A percentile compares a stretch with the other conserved stretches of the same genome.
Evolutionary conservation across 1,284 basidiomycete genomes (phyloP).

Genomic region (Ustilago hordei): DNA sequence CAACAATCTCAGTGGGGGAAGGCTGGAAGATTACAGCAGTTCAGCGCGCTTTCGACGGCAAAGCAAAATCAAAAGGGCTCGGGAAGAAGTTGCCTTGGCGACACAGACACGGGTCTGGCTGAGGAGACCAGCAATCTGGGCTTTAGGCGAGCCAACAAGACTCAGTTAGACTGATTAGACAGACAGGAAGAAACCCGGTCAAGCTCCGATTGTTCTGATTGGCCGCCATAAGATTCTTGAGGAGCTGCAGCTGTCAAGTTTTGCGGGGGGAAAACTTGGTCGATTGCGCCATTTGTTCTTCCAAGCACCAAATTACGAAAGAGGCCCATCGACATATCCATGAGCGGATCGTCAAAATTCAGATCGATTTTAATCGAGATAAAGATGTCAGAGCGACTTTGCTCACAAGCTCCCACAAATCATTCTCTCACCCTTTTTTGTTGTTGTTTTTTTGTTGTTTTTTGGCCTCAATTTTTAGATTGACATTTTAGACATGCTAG

Average conservation of each 20-base stretch:
- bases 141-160: neutral
- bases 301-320: neutral
- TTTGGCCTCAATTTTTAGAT: neutral
- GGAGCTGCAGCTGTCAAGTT: neutral
- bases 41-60: neutral
- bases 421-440: neutral
- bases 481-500: too few relatives aligned
- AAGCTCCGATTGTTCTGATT: neutral
- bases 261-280: neutral
- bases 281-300: slow-evolving; percentile 11
- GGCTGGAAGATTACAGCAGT: neutral
- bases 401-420: too few relatives aligned
- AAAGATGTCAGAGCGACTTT: neutral
- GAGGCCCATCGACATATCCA: neutral
- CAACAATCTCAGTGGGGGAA: neutral
- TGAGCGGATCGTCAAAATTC: neutral
- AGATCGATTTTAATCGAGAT: neutral
- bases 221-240: neutral
- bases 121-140: neutral
- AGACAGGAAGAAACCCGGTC: neutral
- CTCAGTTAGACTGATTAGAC: neutral
- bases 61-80: neutral
- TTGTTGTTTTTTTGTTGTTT: neutral
- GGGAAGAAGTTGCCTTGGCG: neutral
- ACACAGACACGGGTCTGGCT: neutral